Conservation (phyloP, 2,329 filamentous ascomycete genomes). For the Colletotrichum echinochloae region DNA sequence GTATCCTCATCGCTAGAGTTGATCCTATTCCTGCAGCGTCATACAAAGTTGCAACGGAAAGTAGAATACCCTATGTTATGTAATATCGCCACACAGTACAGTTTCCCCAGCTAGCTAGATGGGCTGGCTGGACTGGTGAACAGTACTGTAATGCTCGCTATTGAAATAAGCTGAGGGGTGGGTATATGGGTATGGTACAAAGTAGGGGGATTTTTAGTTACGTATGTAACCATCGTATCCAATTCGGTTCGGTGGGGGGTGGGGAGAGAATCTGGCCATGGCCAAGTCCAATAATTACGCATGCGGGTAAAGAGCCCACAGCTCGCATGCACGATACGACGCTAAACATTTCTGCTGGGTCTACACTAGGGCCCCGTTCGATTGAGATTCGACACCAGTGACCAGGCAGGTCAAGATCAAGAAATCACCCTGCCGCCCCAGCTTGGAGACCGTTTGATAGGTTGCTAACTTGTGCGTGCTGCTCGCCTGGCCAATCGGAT, state of each 20-base stretch:
- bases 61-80: too few relatives aligned
- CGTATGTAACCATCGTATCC: too few relatives aligned
- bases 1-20: neutral
- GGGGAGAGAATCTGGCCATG: neutral
- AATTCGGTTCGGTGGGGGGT: neutral
- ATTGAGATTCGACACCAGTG: constrained; percentile 34
- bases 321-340: constrained; percentile 1
- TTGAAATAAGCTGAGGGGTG: too few relatives aligned
- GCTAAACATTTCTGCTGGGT: constrained; percentile 12
- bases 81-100: too few relatives aligned
- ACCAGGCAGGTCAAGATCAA: constrained; percentile 11
- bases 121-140: too few relatives aligned
- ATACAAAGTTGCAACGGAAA: too few relatives aligned
- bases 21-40: constrained; percentile 1
- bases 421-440: neutral
- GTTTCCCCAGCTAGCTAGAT: too few relatives aligned
- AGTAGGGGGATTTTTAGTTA: too few relatives aligned
- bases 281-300: neutral
- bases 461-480: neutral
- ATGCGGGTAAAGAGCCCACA: neutral
- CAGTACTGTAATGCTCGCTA: too few relatives aligned
- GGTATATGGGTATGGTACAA: too few relatives aligned
- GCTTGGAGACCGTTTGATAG: neutral
- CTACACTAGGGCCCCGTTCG: constrained; percentile 33
- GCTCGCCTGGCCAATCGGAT: neutral